phyloP scores from a whole-genome alignment of 148 eudicot species.

The Beta vulgaris region DNA sequence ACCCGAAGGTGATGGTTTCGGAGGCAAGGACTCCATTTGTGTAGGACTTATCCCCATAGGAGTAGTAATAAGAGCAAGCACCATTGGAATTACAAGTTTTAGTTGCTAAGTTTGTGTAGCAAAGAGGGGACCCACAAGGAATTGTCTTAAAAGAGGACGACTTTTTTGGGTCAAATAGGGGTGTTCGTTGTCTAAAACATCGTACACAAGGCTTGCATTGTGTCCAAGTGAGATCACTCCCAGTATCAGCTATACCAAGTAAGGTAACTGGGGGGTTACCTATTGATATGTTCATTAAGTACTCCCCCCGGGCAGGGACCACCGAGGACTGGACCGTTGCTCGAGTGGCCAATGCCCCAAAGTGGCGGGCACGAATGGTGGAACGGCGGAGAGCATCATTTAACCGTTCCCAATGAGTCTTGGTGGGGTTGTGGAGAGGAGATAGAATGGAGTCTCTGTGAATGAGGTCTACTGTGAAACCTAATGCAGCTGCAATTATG shows the following conservation, averaged over 20 bases:
- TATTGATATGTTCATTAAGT: slow-evolving; percentile 42
- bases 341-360: background rate
- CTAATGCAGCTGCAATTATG: background rate
- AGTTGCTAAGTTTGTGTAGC: slow-evolving; percentile 12
- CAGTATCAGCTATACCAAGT: slow-evolving; percentile 43
- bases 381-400: slow-evolving; percentile 27
- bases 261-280: slow-evolving; percentile 41
- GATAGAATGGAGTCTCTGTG: slow-evolving; percentile 34
- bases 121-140: slow-evolving; percentile 30
- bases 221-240: slow-evolving; percentile 48
- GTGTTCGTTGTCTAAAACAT: slow-evolving; percentile 36
- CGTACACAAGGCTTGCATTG: slow-evolving; percentile 44
- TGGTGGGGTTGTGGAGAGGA: slow-evolving; percentile 28
- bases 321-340: background rate
- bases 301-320: slow-evolving; percentile 30
- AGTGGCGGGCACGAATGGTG: slow-evolving; percentile 1
- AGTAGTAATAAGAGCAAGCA: slow-evolving; percentile 18
- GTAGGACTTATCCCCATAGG: slow-evolving; percentile 30
- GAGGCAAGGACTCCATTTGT: slow-evolving; percentile 31
- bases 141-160: slow-evolving; percentile 39
- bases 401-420: slow-evolving; percentile 20
- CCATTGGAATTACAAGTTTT: slow-evolving; percentile 18
- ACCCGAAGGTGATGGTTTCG: slow-evolving; percentile 34
- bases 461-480: slow-evolving; percentile 26
- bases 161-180: slow-evolving; percentile 37